Evolutionary conservation across 2,329 filamentous ascomycete species (phyloP), one percentile per base, ranked within the genome.

Genomic region (Orbilia quercus): DNA sequence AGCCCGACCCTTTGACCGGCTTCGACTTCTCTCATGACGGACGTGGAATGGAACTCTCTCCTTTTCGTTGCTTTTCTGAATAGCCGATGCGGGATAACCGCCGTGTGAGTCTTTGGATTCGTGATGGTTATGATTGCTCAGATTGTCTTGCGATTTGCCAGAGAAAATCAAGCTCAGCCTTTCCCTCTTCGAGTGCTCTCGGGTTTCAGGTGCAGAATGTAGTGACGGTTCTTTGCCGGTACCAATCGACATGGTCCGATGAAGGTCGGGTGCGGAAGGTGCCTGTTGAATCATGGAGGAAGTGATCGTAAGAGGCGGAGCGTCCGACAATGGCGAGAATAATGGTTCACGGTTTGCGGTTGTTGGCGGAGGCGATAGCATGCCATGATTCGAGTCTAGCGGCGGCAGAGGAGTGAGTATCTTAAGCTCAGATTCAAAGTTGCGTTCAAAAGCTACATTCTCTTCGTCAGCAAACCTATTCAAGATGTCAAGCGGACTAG

Each of bases 341-440:
- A 73, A 40, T 16, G 58, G 67, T 18, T 55, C 58, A 7, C 67
- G 58, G 25, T 74, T 64, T 12, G 55, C 63, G 12, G 55, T 73
- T 22, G 69, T 66, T 42, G 64, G 65, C 4, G 77, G 80, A n/a
- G 78, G 79, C 2, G 74, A 75, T 7, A 82, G 80, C 1, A 80
- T 79, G 0, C 81, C 75, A 28, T 77, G 34, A 18, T 73, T 73
- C 16, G 16, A 28, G 16, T 75, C 67, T 57, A 77, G 50, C 82
- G 38, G 82, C 84, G n/a, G 84, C 83, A 14, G 83, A 86, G 85
- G 86, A 1, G 85, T 84, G 76, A 91, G 87, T 36, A 87, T 83
- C 12, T 85, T 84, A 36, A 91, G 85, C 79, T 91, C 89, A 0
- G 86, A 84, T 0, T 87, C 87, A 78, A 90, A 90, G 0, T 85